Conservation (phyloP, 371 early-diverging fungal genomes). For the Amoeboaphelidium protococcarum region DNA sequence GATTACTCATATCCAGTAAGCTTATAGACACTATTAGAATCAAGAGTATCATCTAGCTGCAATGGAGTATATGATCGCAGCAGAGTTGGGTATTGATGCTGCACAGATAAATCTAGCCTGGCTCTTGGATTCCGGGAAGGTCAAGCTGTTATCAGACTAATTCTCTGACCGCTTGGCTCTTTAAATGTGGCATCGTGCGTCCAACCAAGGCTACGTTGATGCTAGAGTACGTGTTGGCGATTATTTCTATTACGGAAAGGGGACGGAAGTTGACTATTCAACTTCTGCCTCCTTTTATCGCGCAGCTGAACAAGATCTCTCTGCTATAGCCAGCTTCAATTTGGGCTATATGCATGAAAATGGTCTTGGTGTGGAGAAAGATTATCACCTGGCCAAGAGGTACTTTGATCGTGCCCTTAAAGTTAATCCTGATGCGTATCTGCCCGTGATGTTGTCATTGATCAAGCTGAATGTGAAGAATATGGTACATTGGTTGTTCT, state of each 20-base stretch:
- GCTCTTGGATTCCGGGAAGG: conserved; percentile 33
- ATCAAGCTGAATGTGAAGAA: conserved; percentile 30
- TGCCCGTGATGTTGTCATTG: conserved; percentile 53
- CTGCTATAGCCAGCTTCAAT: conserved; percentile 78
- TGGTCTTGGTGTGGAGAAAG: conserved; percentile 68
- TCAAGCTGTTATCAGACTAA: conserved; percentile 1
- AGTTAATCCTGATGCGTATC: conserved; percentile 43
- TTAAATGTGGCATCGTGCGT: conserved; percentile 72
- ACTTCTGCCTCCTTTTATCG: neutral
- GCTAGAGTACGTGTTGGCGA: conserved; percentile 78
- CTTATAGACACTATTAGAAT: conserved; percentile 20
- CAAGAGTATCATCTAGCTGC: conserved; percentile 41
- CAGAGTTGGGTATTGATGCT: conserved; percentile 55
- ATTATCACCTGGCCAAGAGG: conserved; percentile 73
- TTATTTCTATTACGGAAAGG: conserved; percentile 67
- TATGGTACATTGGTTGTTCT: no score
- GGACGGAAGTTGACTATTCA: conserved; percentile 14
- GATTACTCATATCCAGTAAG: conserved; percentile 27
- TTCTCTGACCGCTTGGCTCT: conserved; percentile 26
- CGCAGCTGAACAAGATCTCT: conserved; percentile 49
- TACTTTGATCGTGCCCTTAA: conserved; percentile 51
- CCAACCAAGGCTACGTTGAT: conserved; percentile 74
- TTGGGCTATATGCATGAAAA: conserved; percentile 89
- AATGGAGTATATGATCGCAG: conserved; percentile 40
- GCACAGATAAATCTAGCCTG: conserved; percentile 69